phyloP scores from a whole-genome alignment of 805 yeast species.

The Wickerhamiella lipophila region DNA sequence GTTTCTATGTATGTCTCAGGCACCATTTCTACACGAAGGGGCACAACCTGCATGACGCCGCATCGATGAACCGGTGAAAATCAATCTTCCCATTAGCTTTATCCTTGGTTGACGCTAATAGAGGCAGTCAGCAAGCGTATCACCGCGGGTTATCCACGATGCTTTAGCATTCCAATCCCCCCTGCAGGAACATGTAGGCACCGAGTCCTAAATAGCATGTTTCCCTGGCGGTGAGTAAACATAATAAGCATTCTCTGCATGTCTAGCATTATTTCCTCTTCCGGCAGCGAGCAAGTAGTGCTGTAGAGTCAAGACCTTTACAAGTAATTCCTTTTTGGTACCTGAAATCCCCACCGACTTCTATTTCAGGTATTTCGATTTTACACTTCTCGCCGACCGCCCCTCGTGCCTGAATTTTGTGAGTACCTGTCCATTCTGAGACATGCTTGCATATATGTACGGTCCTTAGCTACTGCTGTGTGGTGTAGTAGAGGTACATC shows the following conservation, averaged over 20 bases:
- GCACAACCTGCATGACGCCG: background rate
- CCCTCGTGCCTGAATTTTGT: slow-evolving; percentile 4
- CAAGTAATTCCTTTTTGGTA: background rate
- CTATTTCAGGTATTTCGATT: too few relatives aligned
- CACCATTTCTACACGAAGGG: background rate
- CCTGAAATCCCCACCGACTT: background rate
- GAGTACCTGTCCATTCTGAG: slow-evolving; percentile 3
- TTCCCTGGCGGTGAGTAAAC: background rate
- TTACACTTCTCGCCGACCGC: background rate
- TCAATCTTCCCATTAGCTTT: too few relatives aligned
- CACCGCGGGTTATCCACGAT: background rate
- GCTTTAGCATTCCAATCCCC: background rate
- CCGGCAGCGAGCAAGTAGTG: background rate
- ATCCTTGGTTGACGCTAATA: too few relatives aligned
- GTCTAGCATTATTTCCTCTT: slow-evolving; percentile 1
- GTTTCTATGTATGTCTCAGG: background rate
- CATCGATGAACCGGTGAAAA: background rate
- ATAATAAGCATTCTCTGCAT: background rate
- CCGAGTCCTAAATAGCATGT: background rate
- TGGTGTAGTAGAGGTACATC: background rate
- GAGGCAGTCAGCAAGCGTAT: background rate
- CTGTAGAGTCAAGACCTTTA: background rate
- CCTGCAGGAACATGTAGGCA: background rate
- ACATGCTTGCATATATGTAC: slow-evolving; percentile 5
- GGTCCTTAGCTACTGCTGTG: slow-evolving; percentile 1